These are phyloP conservation scores for Dunaliella primolecta DNA, from an alignment of 139 green algal genomes.

Conservation along the genomic window DNA sequence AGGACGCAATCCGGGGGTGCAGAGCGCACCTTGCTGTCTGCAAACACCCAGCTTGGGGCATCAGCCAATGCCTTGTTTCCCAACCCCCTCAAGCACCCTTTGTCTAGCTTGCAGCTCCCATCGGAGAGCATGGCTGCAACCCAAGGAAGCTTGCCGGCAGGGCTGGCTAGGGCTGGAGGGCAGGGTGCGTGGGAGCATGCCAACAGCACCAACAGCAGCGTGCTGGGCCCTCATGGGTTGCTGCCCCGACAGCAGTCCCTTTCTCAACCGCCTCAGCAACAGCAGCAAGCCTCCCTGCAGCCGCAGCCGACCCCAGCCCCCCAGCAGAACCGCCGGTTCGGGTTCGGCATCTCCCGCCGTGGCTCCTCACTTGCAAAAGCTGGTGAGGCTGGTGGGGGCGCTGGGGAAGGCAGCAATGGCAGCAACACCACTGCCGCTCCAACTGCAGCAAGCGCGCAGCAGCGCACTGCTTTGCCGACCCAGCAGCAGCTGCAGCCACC, in stretches of 20 bases:
- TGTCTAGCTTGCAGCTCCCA: background rate
- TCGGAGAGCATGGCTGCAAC: background rate
- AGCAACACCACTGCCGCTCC: background rate
- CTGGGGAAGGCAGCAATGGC: background rate
- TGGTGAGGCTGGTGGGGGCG: background rate
- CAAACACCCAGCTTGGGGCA: background rate
- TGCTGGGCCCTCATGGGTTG: no score
- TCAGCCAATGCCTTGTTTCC: background rate
- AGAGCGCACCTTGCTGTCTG: background rate
- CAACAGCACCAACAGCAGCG: background rate
- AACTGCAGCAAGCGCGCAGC: no score
- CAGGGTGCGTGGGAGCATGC: no score
- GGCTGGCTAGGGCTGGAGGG: no score
- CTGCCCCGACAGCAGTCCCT: no score
- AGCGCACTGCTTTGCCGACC: no score
- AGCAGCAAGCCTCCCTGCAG: no score
- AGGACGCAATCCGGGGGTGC: background rate
- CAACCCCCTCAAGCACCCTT: no score
- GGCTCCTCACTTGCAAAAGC: slow-evolving; percentile 3
- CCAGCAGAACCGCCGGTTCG: background rate
- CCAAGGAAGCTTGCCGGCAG: no score
- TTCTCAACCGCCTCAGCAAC: background rate
- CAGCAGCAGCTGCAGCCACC: no score
- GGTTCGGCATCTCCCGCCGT: slow-evolving; percentile 2
- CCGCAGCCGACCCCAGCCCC: background rate